These are phyloP conservation scores for Gardenia jasminoides DNA, from an alignment of 257 asterid genomes.

Conservation along the genomic window DNA sequence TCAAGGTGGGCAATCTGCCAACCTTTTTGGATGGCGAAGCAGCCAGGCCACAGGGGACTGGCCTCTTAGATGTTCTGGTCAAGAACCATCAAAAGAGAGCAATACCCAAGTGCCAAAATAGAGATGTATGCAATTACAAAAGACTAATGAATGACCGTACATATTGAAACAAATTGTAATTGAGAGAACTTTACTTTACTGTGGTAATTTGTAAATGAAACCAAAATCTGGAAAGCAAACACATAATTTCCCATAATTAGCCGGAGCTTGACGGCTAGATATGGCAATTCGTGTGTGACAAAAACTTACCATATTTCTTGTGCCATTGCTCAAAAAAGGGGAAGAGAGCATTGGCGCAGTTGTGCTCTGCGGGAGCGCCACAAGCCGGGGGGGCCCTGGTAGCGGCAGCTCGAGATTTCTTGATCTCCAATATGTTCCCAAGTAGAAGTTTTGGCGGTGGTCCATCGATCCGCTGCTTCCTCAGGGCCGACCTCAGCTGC, in stretches of 20 bases:
- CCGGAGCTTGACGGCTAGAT: too few relatives aligned
- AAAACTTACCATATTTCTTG: conserved; percentile 42
- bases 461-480: conserved; percentile 55
- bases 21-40: not conserved
- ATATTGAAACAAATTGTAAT: too few relatives aligned
- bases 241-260: not conserved
- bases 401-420: conserved; percentile 34
- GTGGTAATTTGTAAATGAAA: too few relatives aligned
- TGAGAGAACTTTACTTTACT: too few relatives aligned
- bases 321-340: conserved; percentile 51
- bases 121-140: not conserved
- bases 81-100: not conserved
- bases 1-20: not conserved
- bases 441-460: conserved; percentile 46
- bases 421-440: conserved; percentile 57
- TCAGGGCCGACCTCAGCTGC: conserved; percentile 30
- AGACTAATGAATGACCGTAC: too few relatives aligned
- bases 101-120: not conserved
- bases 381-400: not conserved
- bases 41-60: not conserved
- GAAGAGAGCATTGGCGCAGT: conserved; percentile 40
- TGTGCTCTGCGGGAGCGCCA: conserved; percentile 31
- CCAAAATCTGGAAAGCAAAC: too few relatives aligned
- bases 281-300: too few relatives aligned
- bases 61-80: not conserved